These are phyloP conservation scores for Nothophoma quercina DNA, from an alignment of 2,329 filamentous ascomycete genomes.

Conservation along the genomic window DNA sequence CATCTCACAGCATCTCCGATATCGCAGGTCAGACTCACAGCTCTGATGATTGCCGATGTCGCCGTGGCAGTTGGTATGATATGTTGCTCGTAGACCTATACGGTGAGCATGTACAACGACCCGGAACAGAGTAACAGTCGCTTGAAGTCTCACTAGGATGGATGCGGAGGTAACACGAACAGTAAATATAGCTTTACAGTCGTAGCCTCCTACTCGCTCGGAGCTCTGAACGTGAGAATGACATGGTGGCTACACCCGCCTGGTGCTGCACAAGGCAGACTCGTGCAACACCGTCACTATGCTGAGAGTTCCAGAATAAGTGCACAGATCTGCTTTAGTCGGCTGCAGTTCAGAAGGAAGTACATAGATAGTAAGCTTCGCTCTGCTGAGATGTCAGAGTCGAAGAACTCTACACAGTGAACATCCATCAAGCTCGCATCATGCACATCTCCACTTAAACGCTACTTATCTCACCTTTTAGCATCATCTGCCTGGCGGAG, in stretches of 20 bases:
- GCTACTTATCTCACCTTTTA: background rate
- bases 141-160: no score
- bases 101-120: background rate
- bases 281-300: background rate
- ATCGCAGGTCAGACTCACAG: background rate
- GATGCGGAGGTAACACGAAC: no score
- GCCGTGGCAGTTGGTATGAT: background rate
- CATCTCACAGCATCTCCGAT: background rate
- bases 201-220: no score
- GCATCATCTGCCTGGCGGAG: background rate
- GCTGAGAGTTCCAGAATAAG: background rate
- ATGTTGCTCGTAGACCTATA: no score
- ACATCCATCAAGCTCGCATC: no score
- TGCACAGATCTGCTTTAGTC: no score
- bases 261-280: background rate
- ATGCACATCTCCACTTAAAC: background rate
- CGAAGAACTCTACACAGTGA: no score
- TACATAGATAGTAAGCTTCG: no score
- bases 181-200: no score
- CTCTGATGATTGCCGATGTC: background rate
- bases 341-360: no score
- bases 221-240: background rate
- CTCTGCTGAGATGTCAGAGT: no score
- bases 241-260: background rate
- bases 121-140: background rate